Base-by-base conservation (phyloP, 2,329 filamentous ascomycete species). In the Ceratocystis huliohia region DNA sequence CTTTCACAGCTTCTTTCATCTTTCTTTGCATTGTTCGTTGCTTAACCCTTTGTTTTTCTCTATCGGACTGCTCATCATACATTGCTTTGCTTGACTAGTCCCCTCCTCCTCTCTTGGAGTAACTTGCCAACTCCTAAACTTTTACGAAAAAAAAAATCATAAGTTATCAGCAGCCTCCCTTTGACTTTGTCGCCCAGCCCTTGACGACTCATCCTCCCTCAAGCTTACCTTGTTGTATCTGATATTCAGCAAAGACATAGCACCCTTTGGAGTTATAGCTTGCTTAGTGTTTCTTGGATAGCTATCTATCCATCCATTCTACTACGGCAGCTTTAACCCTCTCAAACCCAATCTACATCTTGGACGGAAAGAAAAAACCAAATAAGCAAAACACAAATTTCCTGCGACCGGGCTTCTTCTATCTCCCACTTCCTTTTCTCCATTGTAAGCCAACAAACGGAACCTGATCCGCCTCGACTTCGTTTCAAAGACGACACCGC, bases 1-100 rank as follows among this genome's bases (percentile, higher is more conserved):
- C 25, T 63, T 65, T 65, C 37, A n/a, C 22, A n/a, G 25, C 50
- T 57, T 57, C 22, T 50, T 45, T 65, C 56, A 22, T 64, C 25
- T 15, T 50, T 41, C 37, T 48, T 8, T 45, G n/a, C 41, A 61
- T n/a, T 56, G n/a, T 48, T 20, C 45, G 25, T 20, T 50, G 48
- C n/a, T 10, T 50, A 50, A 50, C 48, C 48, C 15, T 50, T 50
- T 50, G 3, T 48, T 33, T 41, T 41, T 41, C 28, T 13, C 37
- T 28, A 37, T 44, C 50, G 15, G 8, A 25, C 50, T 10, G 50
- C 50, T 25, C 20, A 15, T 25, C 53, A 33, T 15, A 57, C 33
- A 20, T 56, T 56, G 6, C n/a, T 57, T 28, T 57, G 37, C 37
- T 57, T 15, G 8, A 20, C 22, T 57, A 5, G 20, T 15, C 5